Evolutionary conservation across 805 yeast species (phyloP), one percentile per base, ranked within the genome.

Genomic region (Suhomyces xylopsoci): DNA sequence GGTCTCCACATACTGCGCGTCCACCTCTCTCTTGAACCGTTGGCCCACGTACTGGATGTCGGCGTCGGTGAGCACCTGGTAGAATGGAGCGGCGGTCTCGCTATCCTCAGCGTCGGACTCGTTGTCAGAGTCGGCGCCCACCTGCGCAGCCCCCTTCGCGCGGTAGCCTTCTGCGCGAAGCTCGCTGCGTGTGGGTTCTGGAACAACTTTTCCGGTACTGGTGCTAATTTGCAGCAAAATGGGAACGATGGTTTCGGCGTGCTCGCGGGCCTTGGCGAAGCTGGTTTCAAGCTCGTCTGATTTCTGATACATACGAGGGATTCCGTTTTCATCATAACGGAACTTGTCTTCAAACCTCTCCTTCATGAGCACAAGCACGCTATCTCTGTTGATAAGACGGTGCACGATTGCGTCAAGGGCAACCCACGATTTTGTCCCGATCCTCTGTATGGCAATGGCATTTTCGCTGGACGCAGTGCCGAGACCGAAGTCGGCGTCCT

Each of bases 301-400:
- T 51, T 83, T 84, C 58, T 81, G 83, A 88, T 96, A 93, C 30
- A 92, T 75, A 38, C 83, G 79, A 12, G 99, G 99, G 26, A 90
- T 69, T 2, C 92, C 96, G 55, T 85, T 80, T 34, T 80, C 84
- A 66, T 91, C 97, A 65, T 88, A 94, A 60, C 93, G 79, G 73
- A 94, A 93, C 43, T 70, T 74, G 52, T 84, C 89, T 60, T 93
- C 97, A 71, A 94, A 93, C 53, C 82, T 74, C 54, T 89, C 96
- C 63, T 89, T 84, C 63, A 93, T 69, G 24, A 90, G 77, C 50
- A 77, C 73, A 1, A 86, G 74, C 7, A 88, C 81, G 19, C 80
- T 82, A 50, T 88, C 96, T 54, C 82, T 87, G 26, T 82, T 79
- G 47, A 88, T 68, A 58, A 81, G 78, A 51, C 86, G 87, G 58